Conservation (phyloP, 306 rosid genomes). For the Clitoria ternatea region DNA sequence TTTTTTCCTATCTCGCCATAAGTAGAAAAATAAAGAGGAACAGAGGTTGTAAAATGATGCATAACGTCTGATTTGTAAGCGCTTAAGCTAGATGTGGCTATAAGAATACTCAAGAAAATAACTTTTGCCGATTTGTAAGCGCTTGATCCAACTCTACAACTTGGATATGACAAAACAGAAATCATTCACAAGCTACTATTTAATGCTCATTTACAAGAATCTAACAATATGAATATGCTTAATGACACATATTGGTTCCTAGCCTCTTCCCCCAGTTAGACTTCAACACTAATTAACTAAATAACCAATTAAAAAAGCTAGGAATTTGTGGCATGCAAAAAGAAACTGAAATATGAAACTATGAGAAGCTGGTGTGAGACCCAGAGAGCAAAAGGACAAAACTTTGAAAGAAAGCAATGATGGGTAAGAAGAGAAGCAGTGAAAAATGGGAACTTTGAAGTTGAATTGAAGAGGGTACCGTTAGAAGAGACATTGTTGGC, state of each 20-base stretch:
- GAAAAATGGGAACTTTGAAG: constrained; percentile 5
- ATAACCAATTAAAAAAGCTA: constrained; percentile 5
- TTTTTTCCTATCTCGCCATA: too few species aligned
- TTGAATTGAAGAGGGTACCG: constrained; percentile 19
- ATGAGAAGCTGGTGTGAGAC: not conserved
- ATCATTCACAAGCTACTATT: not conserved
- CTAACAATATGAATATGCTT: not conserved
- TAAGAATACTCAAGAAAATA: too few species aligned
- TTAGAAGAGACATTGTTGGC: not conserved
- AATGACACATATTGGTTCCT: not conserved
- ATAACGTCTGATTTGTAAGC: too few species aligned
- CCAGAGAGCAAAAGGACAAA: not conserved
- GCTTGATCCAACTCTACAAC: constrained; percentile 19
- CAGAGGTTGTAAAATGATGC: too few species aligned
- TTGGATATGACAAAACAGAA: not conserved
- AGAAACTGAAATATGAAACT: not conserved
- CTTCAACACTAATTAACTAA: not conserved
- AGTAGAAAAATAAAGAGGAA: too few species aligned
- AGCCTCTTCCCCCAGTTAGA: not conserved
- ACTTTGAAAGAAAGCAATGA: not conserved
- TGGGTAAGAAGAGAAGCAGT: not conserved
- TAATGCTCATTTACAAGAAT: not conserved
- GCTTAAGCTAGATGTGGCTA: too few species aligned
- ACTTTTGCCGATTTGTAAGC: too few species aligned
- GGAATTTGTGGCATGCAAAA: not conserved